phyloP scores from a whole-genome alignment of 306 rosid species.

The Psophocarpus tetragonolobus region DNA sequence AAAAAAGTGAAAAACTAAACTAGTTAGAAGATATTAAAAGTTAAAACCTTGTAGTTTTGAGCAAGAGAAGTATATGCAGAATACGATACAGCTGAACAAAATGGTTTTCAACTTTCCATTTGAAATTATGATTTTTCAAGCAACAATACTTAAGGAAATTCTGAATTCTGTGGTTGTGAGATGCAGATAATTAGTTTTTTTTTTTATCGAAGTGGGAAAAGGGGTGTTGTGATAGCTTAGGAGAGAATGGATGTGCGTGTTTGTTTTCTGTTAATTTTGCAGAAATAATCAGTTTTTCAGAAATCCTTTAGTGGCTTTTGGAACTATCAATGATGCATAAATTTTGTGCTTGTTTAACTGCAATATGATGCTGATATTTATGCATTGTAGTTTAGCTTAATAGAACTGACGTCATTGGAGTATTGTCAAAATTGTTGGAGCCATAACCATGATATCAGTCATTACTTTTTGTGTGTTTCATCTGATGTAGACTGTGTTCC shows the following conservation, averaged over 20 bases:
- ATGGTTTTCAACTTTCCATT: neutral
- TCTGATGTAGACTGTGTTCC: conserved; percentile 2
- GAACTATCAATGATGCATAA: no score
- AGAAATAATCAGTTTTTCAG: neutral
- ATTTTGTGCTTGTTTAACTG: neutral
- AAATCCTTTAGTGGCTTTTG: neutral
- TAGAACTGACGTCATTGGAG: conserved; percentile 6
- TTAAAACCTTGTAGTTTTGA: neutral
- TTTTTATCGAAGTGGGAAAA: neutral
- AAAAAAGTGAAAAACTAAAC: neutral
- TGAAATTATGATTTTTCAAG: neutral
- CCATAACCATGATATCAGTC: neutral
- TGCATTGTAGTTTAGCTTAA: neutral
- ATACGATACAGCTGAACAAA: neutral
- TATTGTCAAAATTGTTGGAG: neutral
- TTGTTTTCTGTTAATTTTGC: neutral
- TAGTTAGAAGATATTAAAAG: neutral
- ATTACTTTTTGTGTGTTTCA: neutral
- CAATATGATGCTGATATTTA: neutral
- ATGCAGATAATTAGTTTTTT: neutral
- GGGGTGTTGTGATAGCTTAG: neutral
- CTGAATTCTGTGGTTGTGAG: neutral
- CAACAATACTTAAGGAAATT: neutral
- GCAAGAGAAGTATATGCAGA: neutral
- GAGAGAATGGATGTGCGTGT: neutral